Evolutionary conservation across 1,284 basidiomycete genomes (phyloP).

Genomic region (Cutaneotrichosporon cavernicola): DNA sequence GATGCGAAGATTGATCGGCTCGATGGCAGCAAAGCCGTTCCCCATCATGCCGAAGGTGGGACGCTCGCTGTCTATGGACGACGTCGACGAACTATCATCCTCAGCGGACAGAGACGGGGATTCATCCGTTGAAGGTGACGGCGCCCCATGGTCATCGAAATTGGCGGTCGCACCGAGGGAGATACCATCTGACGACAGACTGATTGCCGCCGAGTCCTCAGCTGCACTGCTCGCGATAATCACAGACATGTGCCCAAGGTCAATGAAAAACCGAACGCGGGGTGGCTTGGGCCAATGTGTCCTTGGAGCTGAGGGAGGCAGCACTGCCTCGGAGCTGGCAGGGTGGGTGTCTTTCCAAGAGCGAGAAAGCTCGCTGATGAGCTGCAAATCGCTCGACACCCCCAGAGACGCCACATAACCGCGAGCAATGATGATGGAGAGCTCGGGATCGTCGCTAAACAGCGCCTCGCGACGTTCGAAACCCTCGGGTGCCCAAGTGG

Average conservation of each 20-base stretch:
- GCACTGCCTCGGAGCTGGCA: conserved; percentile 1
- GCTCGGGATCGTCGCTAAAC: conserved; percentile 45
- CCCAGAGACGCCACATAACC: conserved; percentile 40
- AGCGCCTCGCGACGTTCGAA: conserved; percentile 42
- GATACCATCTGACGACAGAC: conserved; percentile 37
- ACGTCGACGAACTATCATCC: conserved; percentile 22
- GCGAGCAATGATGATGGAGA: conserved; percentile 36
- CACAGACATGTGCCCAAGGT: conserved; percentile 38
- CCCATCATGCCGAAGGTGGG: conserved; percentile 4
- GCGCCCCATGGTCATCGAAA: not conserved
- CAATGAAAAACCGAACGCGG: conserved; percentile 36
- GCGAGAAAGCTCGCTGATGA: conserved; percentile 34
- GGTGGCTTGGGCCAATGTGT: conserved; percentile 22
- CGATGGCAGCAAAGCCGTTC: conserved; percentile 22
- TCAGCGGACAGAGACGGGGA: not conserved
- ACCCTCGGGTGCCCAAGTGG: conserved; percentile 42
- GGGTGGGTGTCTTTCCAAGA: conserved; percentile 29
- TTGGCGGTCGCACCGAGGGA: conserved; percentile 11
- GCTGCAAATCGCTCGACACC: conserved; percentile 39
- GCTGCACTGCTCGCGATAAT: conserved; percentile 37
- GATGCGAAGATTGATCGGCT: conserved; percentile 40
- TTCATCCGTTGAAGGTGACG: not conserved
- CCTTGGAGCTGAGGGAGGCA: not conserved
- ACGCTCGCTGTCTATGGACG: not conserved
- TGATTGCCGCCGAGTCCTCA: conserved; percentile 37